Percentiles rank a stretch among this genome's conserved stretches.
These are phyloP conservation scores for Cryptococcus sp. DNA, from an alignment of 1,284 basidiomycete species.

Conservation along the genomic window DNA sequence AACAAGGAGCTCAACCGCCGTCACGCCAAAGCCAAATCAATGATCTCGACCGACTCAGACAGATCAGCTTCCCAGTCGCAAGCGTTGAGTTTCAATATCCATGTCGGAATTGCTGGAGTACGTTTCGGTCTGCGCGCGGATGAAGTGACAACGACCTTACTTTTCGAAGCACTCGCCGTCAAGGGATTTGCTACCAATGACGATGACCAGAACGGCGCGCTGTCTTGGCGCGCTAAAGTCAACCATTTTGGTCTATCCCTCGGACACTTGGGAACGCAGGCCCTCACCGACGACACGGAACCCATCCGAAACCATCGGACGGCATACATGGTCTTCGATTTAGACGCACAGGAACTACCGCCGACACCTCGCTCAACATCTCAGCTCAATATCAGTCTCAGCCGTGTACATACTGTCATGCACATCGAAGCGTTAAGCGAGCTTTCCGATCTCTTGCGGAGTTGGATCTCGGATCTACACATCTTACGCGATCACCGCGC, in stretches of 20 bases:
- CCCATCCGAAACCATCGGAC: conserved; percentile 67
- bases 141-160: conserved; percentile 42
- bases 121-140: conserved; percentile 46
- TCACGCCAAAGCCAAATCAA: conserved; percentile 11
- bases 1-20: conserved; percentile 5
- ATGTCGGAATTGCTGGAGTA: conserved; percentile 35
- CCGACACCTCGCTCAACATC: conserved; percentile 24
- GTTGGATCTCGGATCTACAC: conserved; percentile 70
- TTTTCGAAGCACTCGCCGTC: conserved; percentile 43
- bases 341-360: conserved; percentile 54
- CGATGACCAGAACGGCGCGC: conserved; percentile 15
- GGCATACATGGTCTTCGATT: conserved; percentile 79
- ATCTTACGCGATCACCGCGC: conserved; percentile 70
- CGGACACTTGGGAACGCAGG: conserved; percentile 32
- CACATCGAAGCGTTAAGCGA: conserved; percentile 86
- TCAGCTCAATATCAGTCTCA: conserved; percentile 59
- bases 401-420: conserved; percentile 84
- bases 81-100: conserved; percentile 24
- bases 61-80: not conserved
- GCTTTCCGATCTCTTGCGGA: conserved; percentile 80
- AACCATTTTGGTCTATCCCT: conserved; percentile 46
- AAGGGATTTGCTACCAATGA: conserved; percentile 34
- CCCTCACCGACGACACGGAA: conserved; percentile 33
- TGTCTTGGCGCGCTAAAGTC: conserved; percentile 45
- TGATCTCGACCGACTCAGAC: conserved; percentile 1